A percentile compares a stretch with the other conserved stretches of the same genome.
These are phyloP conservation scores for Erodium moschatum DNA, from an alignment of 441 rosid genomes.

Conservation along the genomic window DNA sequence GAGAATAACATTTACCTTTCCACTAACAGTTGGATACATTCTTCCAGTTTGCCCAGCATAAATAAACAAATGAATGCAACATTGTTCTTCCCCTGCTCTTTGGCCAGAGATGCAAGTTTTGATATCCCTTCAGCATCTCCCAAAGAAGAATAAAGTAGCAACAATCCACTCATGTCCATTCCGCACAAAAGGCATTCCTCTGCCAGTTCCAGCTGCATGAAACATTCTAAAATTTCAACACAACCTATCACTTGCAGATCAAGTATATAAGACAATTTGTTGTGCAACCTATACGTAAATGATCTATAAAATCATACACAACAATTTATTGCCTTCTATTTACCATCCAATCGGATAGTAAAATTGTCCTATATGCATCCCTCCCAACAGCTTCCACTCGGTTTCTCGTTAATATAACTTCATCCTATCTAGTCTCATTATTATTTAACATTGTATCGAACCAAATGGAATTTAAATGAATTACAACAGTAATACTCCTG, in stretches of 20 bases:
- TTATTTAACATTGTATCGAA: background rate
- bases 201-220: constrained; percentile 80
- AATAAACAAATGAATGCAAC: constrained; percentile 86
- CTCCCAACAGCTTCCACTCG: constrained; percentile 9
- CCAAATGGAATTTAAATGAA: constrained; percentile 2
- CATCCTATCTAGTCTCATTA: background rate
- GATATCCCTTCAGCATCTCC: constrained; percentile 94
- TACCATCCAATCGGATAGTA: background rate
- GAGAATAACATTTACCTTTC: constrained; percentile 45
- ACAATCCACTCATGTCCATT: constrained; percentile 80
- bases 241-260: background rate
- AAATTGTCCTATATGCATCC: background rate
- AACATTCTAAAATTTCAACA: constrained; percentile 14
- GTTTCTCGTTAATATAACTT: constrained; percentile 5
- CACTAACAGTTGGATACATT: constrained; percentile 81
- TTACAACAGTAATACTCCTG: background rate
- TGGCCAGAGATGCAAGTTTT: constrained; percentile 68
- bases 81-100: constrained; percentile 90
- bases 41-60: constrained; percentile 88
- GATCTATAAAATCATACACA: background rate
- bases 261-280: constrained; percentile 2
- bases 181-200: constrained; percentile 90
- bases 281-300: background rate
- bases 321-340: background rate
- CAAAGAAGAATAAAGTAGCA: constrained; percentile 82